Conservation (phyloP, 306 rosid species). For the Erythrophleum fordii region DNA sequence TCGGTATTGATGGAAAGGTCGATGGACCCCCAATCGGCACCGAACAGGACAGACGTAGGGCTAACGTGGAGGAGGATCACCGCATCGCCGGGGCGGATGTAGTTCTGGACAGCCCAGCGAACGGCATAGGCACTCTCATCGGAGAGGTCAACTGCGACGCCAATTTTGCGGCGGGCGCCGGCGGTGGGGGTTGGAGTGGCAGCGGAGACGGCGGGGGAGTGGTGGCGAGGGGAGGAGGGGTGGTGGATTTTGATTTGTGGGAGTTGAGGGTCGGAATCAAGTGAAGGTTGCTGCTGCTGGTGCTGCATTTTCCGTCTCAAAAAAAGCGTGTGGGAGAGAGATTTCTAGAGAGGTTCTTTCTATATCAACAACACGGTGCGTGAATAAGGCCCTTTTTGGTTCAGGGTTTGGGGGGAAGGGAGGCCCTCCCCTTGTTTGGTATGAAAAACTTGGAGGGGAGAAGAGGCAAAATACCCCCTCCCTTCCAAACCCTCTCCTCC, state of each 20-base stretch:
- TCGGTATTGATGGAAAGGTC: conserved; percentile 67
- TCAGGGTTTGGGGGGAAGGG: too few species aligned
- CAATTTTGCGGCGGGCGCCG: conserved; percentile 94
- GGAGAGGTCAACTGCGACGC: conserved; percentile 96
- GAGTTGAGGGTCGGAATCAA: conserved; percentile 79
- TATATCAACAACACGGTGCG: not conserved
- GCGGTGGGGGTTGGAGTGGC: conserved; percentile 92
- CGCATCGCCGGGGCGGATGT: conserved; percentile 96
- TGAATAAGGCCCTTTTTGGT: too few species aligned
- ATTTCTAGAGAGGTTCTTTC: conserved; percentile 29
- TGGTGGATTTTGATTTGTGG: conserved; percentile 92
- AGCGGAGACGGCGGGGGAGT: conserved; percentile 34
- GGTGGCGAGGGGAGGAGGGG: conserved; percentile 83
- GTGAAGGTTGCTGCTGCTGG: conserved; percentile 41
- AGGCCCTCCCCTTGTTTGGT: too few species aligned
- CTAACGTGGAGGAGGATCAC: conserved; percentile 98
- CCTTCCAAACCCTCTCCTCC: too few species aligned
- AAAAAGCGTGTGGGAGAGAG: not conserved
- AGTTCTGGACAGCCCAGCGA: conserved; percentile 93
- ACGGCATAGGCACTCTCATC: conserved; percentile 96
- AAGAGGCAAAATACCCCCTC: too few species aligned
- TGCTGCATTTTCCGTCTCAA: conserved; percentile 44
- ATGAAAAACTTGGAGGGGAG: too few species aligned
- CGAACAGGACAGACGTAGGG: conserved; percentile 91
- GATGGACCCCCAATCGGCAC: conserved; percentile 98